Evolutionary conservation across 2,329 filamentous ascomycete species (phyloP).

Genomic region (Byssochlamys sp.): DNA sequence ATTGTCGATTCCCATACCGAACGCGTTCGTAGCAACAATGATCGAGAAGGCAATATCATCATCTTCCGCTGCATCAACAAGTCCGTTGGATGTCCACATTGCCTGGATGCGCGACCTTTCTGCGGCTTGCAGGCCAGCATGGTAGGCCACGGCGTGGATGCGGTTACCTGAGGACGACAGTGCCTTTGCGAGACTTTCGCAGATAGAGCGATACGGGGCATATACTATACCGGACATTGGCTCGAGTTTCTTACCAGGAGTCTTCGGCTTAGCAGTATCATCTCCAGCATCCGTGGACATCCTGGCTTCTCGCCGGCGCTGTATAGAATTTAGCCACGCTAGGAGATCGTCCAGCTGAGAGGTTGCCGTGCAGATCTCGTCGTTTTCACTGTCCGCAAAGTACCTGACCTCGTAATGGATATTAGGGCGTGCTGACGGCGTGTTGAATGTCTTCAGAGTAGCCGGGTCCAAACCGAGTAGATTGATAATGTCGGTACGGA

Average conservation of each 20-base stretch:
- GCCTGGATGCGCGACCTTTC: slow-evolving; percentile 51
- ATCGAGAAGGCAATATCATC: slow-evolving; percentile 62
- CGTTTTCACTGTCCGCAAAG: slow-evolving; percentile 21
- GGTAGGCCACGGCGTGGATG: slow-evolving; percentile 38
- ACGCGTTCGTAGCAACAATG: slow-evolving; percentile 89
- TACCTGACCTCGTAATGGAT: slow-evolving; percentile 82
- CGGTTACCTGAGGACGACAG: slow-evolving; percentile 22
- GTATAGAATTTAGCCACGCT: slow-evolving; percentile 63
- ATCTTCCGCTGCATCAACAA: slow-evolving; percentile 5
- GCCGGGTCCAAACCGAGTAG: slow-evolving; percentile 59
- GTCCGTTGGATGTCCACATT: slow-evolving; percentile 28
- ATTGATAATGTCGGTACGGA: slow-evolving; percentile 71
- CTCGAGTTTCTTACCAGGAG: slow-evolving; percentile 12
- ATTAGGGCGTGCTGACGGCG: slow-evolving; percentile 74
- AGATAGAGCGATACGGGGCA: slow-evolving; percentile 31
- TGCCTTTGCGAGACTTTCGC: slow-evolving; percentile 30
- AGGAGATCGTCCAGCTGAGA: slow-evolving; percentile 72
- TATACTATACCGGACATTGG: slow-evolving; percentile 41
- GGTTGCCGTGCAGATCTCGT: slow-evolving; percentile 30
- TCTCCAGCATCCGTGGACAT: slow-evolving; percentile 19
- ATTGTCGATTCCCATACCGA: slow-evolving; percentile 97
- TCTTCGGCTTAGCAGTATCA: slow-evolving; percentile 20
- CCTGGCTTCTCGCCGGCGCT: slow-evolving; percentile 55
- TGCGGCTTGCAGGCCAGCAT: slow-evolving; percentile 60
- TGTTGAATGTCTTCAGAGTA: slow-evolving; percentile 64